Conservation (phyloP, 371 early-diverging fungal species). For the Mortierella sp. region DNA sequence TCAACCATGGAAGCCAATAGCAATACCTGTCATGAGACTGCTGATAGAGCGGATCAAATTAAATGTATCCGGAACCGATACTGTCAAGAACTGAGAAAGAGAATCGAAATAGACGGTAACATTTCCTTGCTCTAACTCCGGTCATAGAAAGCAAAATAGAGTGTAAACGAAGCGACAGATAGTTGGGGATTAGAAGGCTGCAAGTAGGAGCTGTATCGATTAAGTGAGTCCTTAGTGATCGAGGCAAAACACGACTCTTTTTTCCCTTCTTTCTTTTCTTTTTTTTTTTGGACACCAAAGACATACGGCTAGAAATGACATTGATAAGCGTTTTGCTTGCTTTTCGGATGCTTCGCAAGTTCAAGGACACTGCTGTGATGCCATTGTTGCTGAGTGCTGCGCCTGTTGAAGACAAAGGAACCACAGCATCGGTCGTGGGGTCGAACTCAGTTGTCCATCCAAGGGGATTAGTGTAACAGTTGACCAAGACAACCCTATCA, state of each 20-base stretch:
- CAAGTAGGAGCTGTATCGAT: background rate
- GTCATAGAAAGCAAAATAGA: too few species aligned
- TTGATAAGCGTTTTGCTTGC: conserved; percentile 19
- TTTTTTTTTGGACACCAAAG: background rate
- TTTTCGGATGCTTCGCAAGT: conserved; percentile 19
- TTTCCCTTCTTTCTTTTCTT: background rate
- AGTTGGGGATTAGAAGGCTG: background rate
- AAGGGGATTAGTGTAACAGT: conserved; percentile 44
- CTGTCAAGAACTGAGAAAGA: conserved; percentile 28
- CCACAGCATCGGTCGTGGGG: background rate
- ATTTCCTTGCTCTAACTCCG: conserved; percentile 15
- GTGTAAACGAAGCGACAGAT: too few species aligned
- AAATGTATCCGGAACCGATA: conserved; percentile 44
- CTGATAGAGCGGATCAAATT: conserved; percentile 47
- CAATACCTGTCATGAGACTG: conserved; percentile 28
- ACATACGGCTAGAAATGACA: conserved; percentile 26
- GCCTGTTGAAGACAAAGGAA: too few species aligned
- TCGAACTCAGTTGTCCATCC: conserved; percentile 33
- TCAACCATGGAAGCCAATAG: too few species aligned
- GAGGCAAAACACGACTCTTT: background rate
- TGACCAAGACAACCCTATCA: conserved; percentile 9
- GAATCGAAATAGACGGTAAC: conserved; percentile 49
- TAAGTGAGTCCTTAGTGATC: too few species aligned
- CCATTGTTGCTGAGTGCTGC: background rate
- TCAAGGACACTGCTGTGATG: conserved; percentile 5